Percentiles rank a stretch among this genome's conserved stretches.
phyloP scores from a whole-genome alignment of 352 stramenopile species.

The Phytopythium litorale region DNA sequence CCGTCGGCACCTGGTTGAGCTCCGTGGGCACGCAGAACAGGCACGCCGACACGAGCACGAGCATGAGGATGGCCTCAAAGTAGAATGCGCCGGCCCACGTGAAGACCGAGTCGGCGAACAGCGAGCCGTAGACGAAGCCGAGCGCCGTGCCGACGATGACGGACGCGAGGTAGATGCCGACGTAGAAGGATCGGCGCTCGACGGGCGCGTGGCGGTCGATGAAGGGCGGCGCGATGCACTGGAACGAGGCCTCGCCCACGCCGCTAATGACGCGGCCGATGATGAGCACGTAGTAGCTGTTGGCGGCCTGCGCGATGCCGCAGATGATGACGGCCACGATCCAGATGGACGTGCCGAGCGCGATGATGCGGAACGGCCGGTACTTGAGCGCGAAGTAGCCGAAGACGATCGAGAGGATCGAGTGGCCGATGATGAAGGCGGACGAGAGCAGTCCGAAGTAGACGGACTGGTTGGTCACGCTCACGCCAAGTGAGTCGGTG shows the following conservation, averaged over 20 bases:
- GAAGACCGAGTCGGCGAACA: conserved; percentile 45
- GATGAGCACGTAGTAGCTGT: conserved; percentile 77
- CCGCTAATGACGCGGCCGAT: conserved; percentile 75
- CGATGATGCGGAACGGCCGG: no score
- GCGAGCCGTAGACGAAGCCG: conserved; percentile 72
- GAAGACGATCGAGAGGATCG: no score
- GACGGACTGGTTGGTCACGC: no score
- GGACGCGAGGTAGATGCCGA: conserved; percentile 86
- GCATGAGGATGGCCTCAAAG: conserved; percentile 76
- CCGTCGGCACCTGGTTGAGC: conserved; percentile 29
- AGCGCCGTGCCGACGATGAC: conserved; percentile 79
- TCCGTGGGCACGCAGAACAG: conserved; percentile 40
- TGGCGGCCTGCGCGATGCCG: conserved; percentile 10
- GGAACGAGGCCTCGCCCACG: conserved; percentile 81
- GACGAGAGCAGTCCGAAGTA: no score
- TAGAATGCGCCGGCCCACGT: conserved; percentile 80
- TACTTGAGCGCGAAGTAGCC: no score
- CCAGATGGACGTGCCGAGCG: no score
- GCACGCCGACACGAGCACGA: conserved; percentile 53
- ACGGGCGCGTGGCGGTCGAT: conserved; percentile 75
- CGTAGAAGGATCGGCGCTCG: conserved; percentile 58
- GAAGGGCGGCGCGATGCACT: conserved; percentile 82
- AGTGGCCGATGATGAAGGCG: no score
- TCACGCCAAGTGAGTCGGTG: no score
- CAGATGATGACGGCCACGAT: no score